Base-by-base conservation (phyloP, 1,139 yeast genomes). In the Zygosaccharomyces sapae region DNA sequence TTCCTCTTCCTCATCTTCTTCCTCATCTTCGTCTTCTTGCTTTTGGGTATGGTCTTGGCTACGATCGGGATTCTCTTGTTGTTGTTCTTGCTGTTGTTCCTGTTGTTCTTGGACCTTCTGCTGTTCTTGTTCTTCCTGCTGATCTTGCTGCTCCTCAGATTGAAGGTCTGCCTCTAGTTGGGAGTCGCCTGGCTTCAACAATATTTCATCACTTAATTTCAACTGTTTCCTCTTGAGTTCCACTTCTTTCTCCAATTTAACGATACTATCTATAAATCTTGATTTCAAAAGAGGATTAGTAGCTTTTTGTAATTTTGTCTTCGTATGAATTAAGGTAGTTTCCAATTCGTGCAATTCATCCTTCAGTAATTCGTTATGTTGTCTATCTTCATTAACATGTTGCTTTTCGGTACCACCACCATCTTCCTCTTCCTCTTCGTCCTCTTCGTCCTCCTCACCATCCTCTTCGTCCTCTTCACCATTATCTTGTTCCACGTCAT, bases 271-370 rank as follows among this genome's bases (percentile, higher is more conserved):
- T 59, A 84, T 77, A 64, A 89, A 86, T 69, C 97, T 83, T 69
- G 85, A 86, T 64, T 84, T 82, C 80, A 92, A 76, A 71, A 92
- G 84, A 58, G 90, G 90, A 64, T 89, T 89, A 33, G 90, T 80
- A 1, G 95, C 90, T 49, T 83, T 83, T 12, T 76, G 79, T 43
- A 88, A 78, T 56, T 87, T 92, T 46, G 76, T 76, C 62, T 80
- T 80, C 61, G 90, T 92, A 57, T 82, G 82, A 45, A 77, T 81
- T 47, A 92, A 86, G 0, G 92, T 90, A 36, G 79, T 71, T 60
- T 86, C 90, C 53, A 94, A 73, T 61, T 94, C 98, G n/a, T 76
- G 71, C 46, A 92, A 82, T 64, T 90, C 97, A 65, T 90, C 97
- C 53, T 80, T 80, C 51, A 92, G 71, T 57, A 89, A 75, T 61